phyloP scores from a whole-genome alignment of 208 protist genomes.

The Leishmania major region DNA sequence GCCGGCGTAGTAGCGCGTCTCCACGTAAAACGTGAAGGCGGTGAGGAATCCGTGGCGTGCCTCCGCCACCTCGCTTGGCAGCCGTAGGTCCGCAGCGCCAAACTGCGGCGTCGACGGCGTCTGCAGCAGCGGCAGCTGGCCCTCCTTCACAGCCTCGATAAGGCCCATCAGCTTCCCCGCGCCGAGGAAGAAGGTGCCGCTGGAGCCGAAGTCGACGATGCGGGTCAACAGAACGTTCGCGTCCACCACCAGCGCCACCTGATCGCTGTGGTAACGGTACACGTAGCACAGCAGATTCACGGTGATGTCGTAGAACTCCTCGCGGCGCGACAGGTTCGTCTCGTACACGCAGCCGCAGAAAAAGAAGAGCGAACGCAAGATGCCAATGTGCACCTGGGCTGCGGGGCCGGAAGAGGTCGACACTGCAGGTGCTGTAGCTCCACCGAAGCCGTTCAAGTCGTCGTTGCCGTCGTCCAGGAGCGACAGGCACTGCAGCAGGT shows the following conservation, averaged over 20 bases:
- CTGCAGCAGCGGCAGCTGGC: conserved; percentile 48
- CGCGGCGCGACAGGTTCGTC: conserved; percentile 41
- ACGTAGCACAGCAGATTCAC: conserved; percentile 75
- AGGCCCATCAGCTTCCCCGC: conserved; percentile 64
- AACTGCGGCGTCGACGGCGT: not conserved
- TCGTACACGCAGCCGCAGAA: conserved; percentile 82
- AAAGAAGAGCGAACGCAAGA: conserved; percentile 86
- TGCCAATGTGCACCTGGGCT: conserved; percentile 61
- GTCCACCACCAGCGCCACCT: conserved; percentile 62
- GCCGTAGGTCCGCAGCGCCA: not conserved
- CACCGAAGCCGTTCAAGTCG: conserved; percentile 4
- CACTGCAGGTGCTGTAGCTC: conserved; percentile 4
- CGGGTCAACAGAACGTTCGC: conserved; percentile 71
- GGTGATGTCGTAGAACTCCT: conserved; percentile 75
- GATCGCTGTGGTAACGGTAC: conserved; percentile 80
- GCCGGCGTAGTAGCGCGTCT: conserved; percentile 80
- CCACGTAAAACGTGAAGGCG: conserved; percentile 62
- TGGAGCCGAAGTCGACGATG: conserved; percentile 56
- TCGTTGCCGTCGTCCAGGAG: conserved; percentile 32
- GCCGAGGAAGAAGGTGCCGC: conserved; percentile 54
- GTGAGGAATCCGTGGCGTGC: conserved; percentile 60
- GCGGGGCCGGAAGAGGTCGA: not conserved
- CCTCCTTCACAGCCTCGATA: conserved; percentile 61
- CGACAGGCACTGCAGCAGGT: conserved; percentile 71
- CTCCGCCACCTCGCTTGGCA: conserved; percentile 29